Conservation (phyloP, 2,329 filamentous ascomycete genomes). For the Dactylellina cionopaga region DNA sequence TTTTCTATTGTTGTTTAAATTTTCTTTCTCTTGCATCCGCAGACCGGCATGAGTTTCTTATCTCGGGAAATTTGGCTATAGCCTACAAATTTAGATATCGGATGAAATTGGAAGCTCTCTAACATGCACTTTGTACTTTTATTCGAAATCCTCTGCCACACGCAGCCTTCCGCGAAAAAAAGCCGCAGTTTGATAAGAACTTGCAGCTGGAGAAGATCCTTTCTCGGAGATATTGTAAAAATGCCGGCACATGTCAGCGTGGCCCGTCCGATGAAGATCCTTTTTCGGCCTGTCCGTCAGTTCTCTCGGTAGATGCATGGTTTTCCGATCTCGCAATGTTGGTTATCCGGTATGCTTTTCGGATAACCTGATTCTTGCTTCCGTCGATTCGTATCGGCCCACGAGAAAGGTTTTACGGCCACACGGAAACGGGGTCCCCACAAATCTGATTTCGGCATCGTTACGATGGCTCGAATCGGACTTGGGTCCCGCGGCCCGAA, state of each 20-base stretch:
- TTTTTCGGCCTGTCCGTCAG: constrained; percentile 2
- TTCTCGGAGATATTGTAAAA: constrained; percentile 13
- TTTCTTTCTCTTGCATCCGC: constrained; percentile 7
- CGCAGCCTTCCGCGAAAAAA: constrained; percentile 4
- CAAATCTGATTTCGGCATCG: constrained; percentile 35
- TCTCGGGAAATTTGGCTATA: constrained; percentile 44
- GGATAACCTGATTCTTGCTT: constrained; percentile 38
- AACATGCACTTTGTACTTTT: neutral
- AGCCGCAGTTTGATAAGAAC: constrained; percentile 32
- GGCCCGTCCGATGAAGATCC: constrained; percentile 14
- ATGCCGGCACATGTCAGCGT: constrained; percentile 14
- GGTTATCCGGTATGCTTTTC: constrained; percentile 34
- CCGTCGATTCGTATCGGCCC: constrained; percentile 17
- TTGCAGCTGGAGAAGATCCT: neutral
- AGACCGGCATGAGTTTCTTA: constrained; percentile 39
- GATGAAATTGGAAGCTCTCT: constrained; percentile 43
- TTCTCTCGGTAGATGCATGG: constrained; percentile 20
- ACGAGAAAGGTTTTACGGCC: constrained; percentile 12
- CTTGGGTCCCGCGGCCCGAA: constrained; percentile 24
- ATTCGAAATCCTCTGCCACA: neutral
- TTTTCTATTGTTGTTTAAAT: neutral
- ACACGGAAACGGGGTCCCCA: constrained; percentile 45
- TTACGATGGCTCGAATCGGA: constrained; percentile 24
- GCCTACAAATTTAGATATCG: constrained; percentile 44
- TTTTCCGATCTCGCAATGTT: constrained; percentile 34